phyloP scores from a whole-genome alignment of 2,329 filamentous ascomycete species.

The Arthrobotrys musiformis region DNA sequence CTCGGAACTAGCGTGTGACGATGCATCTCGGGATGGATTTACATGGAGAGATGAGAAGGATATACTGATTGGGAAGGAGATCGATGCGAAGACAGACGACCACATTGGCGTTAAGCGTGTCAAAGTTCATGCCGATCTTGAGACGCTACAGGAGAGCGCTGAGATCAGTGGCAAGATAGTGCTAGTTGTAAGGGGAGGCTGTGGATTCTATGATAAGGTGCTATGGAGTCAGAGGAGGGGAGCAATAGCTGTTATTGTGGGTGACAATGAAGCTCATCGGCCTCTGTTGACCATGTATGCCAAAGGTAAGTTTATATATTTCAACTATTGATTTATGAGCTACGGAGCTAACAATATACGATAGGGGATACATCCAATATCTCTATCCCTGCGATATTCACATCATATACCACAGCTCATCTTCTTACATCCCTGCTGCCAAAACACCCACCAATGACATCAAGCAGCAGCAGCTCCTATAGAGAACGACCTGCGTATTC shows the following conservation, averaged over 20 bases:
- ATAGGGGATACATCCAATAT: slow-evolving; percentile 90
- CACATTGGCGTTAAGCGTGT: slow-evolving; percentile 50
- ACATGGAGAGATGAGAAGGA: slow-evolving; percentile 65
- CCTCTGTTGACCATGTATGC: slow-evolving; percentile 97
- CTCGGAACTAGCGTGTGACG: slow-evolving; percentile 92
- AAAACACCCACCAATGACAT: slow-evolving; percentile 56
- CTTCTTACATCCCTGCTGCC: slow-evolving; percentile 79
- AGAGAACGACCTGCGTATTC: slow-evolving; percentile 19
- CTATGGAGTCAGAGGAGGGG: slow-evolving; percentile 96
- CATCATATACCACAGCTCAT: slow-evolving; percentile 92
- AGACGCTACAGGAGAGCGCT: slow-evolving; percentile 87
- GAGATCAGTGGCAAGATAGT: slow-evolving; percentile 95
- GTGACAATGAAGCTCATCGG: slow-evolving; percentile 89
- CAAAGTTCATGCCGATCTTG: slow-evolving; percentile 78
- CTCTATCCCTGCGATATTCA: slow-evolving; percentile 93
- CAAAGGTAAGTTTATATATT: slow-evolving; percentile 63
- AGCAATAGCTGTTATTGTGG: slow-evolving; percentile 88
- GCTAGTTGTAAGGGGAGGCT: slow-evolving; percentile 88
- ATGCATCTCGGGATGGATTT: slow-evolving; percentile 84
- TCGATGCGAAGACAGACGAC: slow-evolving; percentile 57
- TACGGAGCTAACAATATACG: background rate
- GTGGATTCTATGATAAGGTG: slow-evolving; percentile 95
- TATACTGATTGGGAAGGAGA: slow-evolving; percentile 56
- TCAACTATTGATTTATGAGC: background rate
- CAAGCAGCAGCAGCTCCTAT: slow-evolving; percentile 11